phyloP scores from a whole-genome alignment of 345 rosid species.

The Citrus sp. region DNA sequence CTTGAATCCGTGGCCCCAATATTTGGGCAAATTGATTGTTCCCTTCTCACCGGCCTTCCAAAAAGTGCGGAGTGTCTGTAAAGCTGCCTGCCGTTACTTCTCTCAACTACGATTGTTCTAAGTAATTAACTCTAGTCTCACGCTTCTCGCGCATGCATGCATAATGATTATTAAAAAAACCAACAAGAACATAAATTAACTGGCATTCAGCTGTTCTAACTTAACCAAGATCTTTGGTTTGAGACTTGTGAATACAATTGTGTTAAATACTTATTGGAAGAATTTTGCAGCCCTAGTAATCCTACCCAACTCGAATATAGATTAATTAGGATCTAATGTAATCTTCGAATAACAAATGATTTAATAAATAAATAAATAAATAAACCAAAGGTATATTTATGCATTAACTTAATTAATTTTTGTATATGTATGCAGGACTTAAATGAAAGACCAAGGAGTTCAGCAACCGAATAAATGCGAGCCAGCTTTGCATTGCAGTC shows the following conservation, averaged over 20 bases:
- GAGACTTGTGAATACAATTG: accelerated
- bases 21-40: not conserved
- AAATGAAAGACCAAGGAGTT: not conserved
- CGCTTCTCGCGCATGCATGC: not conserved
- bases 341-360: accelerated
- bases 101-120: conserved; percentile 1
- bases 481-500: not conserved
- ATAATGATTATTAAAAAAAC: not conserved
- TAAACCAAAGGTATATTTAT: not conserved
- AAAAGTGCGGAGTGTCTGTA: not conserved
- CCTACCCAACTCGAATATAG: accelerated
- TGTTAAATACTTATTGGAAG: too few species aligned
- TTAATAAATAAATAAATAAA: too few species aligned
- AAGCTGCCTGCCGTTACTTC: not conserved
- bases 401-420: not conserved
- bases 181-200: too few species aligned
- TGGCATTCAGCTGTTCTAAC: too few species aligned
- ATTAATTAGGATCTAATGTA: too few species aligned
- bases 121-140: not conserved
- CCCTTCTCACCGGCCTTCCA: not conserved
- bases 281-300: accelerated
- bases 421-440: not conserved
- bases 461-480: not conserved
- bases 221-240: accelerated
- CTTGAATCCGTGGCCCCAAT: not conserved